These are phyloP conservation scores for Jamesozyma lodderae DNA, from an alignment of 805 yeast genomes.

Conservation along the genomic window DNA sequence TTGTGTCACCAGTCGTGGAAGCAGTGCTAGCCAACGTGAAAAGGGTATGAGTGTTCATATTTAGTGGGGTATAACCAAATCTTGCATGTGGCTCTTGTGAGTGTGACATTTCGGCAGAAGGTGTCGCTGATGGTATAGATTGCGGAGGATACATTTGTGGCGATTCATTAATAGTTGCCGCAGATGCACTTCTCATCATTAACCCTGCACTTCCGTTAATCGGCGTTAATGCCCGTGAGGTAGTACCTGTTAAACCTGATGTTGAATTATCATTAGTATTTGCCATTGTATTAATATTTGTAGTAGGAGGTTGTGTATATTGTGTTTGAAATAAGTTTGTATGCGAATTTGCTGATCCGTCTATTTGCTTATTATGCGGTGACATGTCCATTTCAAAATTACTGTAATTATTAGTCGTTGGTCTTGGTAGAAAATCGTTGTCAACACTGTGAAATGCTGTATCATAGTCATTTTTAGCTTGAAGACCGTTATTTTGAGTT, in stretches of 20 bases:
- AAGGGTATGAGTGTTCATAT: not conserved
- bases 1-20: not conserved
- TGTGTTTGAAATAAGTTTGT: not conserved
- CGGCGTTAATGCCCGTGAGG: no score
- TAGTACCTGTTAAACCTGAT: no score
- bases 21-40: not conserved
- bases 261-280: not conserved
- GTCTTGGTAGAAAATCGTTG: constrained; percentile 17
- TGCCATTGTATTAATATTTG: not conserved
- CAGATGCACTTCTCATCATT: no score
- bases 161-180: no score
- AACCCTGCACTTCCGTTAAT: no score
- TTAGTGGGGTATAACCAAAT: not conserved
- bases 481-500: no score
- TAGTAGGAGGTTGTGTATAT: not conserved
- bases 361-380: constrained; percentile 1
- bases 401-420: constrained; percentile 14
- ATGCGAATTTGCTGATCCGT: constrained; percentile 5
- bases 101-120: not conserved
- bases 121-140: no score
- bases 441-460: constrained; percentile 1
- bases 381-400: constrained; percentile 14
- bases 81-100: not conserved
- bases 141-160: no score
- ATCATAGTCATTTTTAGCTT: not conserved